Conservation (phyloP, 1,284 basidiomycete species). For the Cystobasidiaceae sp. region DNA sequence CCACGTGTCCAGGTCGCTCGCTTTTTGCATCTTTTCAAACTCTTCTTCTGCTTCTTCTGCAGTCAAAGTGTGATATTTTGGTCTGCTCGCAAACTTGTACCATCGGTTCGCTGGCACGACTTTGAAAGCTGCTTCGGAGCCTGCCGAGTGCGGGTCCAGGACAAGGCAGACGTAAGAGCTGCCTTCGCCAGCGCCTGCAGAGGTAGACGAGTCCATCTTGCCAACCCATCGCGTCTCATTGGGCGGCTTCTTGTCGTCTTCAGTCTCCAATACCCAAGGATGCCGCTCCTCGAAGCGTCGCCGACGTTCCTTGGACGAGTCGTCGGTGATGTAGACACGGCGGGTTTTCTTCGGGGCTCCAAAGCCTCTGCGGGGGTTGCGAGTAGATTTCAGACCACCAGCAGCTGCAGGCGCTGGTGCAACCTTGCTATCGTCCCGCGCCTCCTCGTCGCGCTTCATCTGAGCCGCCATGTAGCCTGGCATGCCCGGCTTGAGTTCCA, state of each 20-base stretch:
- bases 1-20: constrained; percentile 37
- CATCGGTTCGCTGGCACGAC: constrained; percentile 78
- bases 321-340: constrained; percentile 24
- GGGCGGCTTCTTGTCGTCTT: constrained; percentile 55
- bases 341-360: constrained; percentile 30
- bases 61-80: constrained; percentile 63
- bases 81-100: constrained; percentile 83
- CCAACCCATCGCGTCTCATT: constrained; percentile 58
- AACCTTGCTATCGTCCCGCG: constrained; percentile 19
- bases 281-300: constrained; percentile 63
- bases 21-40: constrained; percentile 49
- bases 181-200: constrained; percentile 36
- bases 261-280: constrained; percentile 84
- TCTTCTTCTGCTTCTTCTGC: constrained; percentile 66
- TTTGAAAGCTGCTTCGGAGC: constrained; percentile 56
- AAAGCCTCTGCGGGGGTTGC: constrained; percentile 35
- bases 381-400: background rate
- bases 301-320: constrained; percentile 15
- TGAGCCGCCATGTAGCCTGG: constrained; percentile 19
- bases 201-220: constrained; percentile 65
- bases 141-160: constrained; percentile 39
- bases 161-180: constrained; percentile 45
- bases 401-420: constrained; percentile 9
- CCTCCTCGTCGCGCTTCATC: constrained; percentile 11
- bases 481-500: constrained; percentile 27